phyloP scores from a whole-genome alignment of 2,329 filamentous ascomycete species.

The Sporothrix phasma region DNA sequence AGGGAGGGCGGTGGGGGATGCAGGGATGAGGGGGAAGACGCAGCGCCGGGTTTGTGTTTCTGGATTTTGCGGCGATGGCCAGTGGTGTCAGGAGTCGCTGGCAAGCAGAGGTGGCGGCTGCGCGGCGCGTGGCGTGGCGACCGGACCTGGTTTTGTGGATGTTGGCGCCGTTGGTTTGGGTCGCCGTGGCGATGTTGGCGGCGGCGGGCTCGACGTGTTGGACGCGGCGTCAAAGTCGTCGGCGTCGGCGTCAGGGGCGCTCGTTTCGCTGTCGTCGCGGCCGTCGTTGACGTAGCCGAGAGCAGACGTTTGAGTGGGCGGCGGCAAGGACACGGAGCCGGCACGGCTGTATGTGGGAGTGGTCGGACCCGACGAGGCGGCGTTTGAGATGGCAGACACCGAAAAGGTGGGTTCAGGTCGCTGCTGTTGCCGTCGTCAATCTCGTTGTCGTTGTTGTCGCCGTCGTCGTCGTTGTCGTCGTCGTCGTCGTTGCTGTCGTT shows the following conservation, averaged over 20 bases:
- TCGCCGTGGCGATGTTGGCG: background rate
- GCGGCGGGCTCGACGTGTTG: slow-evolving; percentile 8
- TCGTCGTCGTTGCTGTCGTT: background rate
- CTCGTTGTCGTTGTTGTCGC: background rate
- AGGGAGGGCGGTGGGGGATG: slow-evolving; percentile 20
- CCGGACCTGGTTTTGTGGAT: background rate
- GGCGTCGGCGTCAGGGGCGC: slow-evolving; percentile 6
- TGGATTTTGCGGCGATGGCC: background rate
- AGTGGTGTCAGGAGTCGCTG: background rate
- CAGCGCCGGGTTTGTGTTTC: background rate
- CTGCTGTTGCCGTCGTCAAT: slow-evolving; percentile 11
- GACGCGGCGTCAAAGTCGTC: background rate
- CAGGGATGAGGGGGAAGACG: background rate
- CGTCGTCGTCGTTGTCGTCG: slow-evolving; percentile 29
- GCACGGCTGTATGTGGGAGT: slow-evolving; percentile 32
- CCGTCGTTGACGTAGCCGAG: background rate
- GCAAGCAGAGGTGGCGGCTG: background rate
- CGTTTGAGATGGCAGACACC: slow-evolving; percentile 36
- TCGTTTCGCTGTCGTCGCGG: slow-evolving; percentile 8
- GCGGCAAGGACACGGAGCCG: slow-evolving; percentile 30
- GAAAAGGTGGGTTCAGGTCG: slow-evolving; percentile 40
- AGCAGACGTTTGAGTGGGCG: slow-evolving; percentile 29
- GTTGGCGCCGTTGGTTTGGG: background rate
- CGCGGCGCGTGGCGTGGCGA: background rate
- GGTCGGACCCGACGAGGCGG: slow-evolving; percentile 27